These are phyloP conservation scores for Ophiocordyceps camponoti-leonardi DNA, from an alignment of 2,329 filamentous ascomycete species.

Conservation along the genomic window DNA sequence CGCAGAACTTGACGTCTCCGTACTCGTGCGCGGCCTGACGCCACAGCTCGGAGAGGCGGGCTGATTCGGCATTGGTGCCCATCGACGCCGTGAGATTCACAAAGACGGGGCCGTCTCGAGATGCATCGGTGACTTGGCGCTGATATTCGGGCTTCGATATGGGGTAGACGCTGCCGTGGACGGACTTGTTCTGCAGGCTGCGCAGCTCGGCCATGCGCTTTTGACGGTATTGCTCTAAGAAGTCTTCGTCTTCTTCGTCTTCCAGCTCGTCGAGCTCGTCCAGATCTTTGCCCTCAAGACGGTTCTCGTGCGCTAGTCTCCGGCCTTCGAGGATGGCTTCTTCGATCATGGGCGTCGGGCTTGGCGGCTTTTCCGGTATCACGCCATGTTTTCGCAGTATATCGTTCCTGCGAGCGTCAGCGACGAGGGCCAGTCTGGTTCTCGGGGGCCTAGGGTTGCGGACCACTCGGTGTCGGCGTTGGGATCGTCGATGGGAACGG, in stretches of 20 bases:
- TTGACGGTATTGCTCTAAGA: slow-evolving; percentile 73
- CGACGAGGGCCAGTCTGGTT: background rate
- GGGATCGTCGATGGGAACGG: slow-evolving; percentile 81
- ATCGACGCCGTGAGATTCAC: slow-evolving; percentile 69
- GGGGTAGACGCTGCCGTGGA: slow-evolving; percentile 84
- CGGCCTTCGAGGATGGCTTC: slow-evolving; percentile 79
- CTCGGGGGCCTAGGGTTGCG: slow-evolving; percentile 7
- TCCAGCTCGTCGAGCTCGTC: slow-evolving; percentile 89
- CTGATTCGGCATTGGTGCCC: slow-evolving; percentile 70
- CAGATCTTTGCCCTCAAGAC: slow-evolving; percentile 83
- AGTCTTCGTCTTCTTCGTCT: slow-evolving; percentile 86
- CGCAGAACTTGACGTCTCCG: slow-evolving; percentile 92
- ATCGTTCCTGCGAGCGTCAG: slow-evolving; percentile 58
- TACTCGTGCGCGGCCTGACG: slow-evolving; percentile 67
- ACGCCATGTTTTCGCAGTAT: slow-evolving; percentile 93
- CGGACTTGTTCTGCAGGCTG: slow-evolving; percentile 53
- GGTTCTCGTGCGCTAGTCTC: slow-evolving; percentile 73
- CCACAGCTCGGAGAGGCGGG: slow-evolving; percentile 74
- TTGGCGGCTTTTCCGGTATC: slow-evolving; percentile 94
- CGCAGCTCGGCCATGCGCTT: slow-evolving; percentile 75
- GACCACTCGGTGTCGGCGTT: slow-evolving; percentile 98
- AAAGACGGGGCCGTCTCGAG: slow-evolving; percentile 48
- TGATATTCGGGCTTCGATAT: slow-evolving; percentile 89
- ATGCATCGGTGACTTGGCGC: slow-evolving; percentile 82
- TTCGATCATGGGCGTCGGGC: slow-evolving; percentile 88